Evolutionary conservation across 1,284 basidiomycete genomes (phyloP).

Genomic region (Rugosomyces carneus): DNA sequence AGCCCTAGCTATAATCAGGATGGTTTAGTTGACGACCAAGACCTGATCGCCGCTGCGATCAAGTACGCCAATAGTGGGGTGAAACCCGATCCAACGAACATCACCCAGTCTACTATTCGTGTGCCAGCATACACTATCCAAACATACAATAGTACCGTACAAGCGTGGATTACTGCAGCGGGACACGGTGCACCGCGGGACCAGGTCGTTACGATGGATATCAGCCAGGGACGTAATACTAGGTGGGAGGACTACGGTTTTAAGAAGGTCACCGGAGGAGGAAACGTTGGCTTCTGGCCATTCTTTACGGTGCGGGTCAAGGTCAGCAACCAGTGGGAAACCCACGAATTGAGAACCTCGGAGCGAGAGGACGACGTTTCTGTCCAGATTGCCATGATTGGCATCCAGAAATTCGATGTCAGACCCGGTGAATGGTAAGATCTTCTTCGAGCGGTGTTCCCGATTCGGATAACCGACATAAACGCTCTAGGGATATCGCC

Average conservation of each 20-base stretch:
- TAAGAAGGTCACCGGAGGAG: background rate
- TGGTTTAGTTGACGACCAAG: background rate
- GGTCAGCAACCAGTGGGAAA: background rate
- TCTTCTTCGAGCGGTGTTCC: background rate
- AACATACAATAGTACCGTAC: no score
- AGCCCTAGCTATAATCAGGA: no score
- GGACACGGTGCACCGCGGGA: no score
- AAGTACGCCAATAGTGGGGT: no score
- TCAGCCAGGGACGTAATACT: background rate
- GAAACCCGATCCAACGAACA: no score
- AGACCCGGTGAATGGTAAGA: background rate
- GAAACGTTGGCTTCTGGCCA: background rate
- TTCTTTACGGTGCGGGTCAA: background rate
- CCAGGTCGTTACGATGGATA: background rate
- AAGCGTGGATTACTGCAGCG: no score
- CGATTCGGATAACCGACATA: no score
- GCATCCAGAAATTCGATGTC: background rate
- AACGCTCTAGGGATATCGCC: no score
- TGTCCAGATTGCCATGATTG: background rate
- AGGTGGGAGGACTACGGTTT: conserved; percentile 3
- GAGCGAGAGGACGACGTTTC: background rate
- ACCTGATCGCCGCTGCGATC: background rate
- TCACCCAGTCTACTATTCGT: no score
- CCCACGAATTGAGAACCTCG: background rate
- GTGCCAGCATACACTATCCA: no score